Evolutionary conservation across 345 rosid species (phyloP).

Genomic region (Kernera saxatilis): DNA sequence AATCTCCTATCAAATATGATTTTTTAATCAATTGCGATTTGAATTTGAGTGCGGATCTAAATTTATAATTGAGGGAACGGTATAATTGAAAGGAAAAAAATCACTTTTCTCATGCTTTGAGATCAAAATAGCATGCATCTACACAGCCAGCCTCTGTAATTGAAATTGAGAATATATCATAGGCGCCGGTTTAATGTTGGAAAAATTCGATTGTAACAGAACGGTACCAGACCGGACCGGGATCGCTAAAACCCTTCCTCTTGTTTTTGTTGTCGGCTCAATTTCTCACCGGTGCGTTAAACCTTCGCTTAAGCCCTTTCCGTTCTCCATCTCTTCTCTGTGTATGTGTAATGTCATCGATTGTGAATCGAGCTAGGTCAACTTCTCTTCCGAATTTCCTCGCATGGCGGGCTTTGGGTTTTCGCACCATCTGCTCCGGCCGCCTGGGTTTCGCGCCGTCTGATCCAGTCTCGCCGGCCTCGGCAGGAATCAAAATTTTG

Average conservation of each 20-base stretch:
- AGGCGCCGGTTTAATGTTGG: not conserved
- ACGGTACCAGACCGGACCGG: slow-evolving; percentile 16
- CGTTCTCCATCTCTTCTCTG: not conserved
- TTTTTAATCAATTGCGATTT: no score
- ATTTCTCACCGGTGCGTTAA: slow-evolving; percentile 24
- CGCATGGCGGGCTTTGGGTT: slow-evolving; percentile 51
- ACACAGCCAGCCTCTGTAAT: not conserved
- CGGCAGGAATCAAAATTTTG: slow-evolving; percentile 58
- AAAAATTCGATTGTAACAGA: not conserved
- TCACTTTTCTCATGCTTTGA: not conserved
- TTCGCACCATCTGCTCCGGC: slow-evolving; percentile 57
- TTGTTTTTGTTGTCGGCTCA: not conserved
- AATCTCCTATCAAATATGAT: no score
- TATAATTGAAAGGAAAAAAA: not conserved
- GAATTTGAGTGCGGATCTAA: no score
- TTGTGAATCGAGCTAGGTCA: slow-evolving; percentile 47
- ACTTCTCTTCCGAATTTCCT: slow-evolving; percentile 41
- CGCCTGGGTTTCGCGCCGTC: slow-evolving; percentile 52
- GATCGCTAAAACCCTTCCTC: slow-evolving; percentile 19
- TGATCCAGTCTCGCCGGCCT: slow-evolving; percentile 31
- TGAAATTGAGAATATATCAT: not conserved
- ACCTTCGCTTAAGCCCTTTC: slow-evolving; percentile 42
- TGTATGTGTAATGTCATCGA: slow-evolving; percentile 41
- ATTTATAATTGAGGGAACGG: no score
- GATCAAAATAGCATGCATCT: no score